phyloP scores from a whole-genome alignment of 169 alveolate genomes.

The Eimeria falciformis region DNA sequence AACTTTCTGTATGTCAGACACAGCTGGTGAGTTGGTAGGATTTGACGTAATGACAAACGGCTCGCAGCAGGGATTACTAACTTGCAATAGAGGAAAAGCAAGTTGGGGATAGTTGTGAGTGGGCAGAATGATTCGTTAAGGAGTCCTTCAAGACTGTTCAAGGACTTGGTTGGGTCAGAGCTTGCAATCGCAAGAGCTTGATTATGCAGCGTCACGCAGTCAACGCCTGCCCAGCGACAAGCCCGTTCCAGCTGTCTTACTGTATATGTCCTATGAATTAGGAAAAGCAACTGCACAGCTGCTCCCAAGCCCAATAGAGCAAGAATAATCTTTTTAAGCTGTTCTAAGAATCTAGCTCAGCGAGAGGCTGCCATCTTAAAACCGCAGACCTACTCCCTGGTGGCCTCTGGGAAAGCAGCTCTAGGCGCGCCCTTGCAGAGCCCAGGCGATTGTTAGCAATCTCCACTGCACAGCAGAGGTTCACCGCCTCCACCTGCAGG shows the following conservation, averaged over 20 bases:
- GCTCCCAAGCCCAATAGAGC: no score
- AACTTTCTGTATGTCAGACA: background rate
- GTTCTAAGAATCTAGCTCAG: no score
- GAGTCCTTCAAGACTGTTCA: constrained; percentile 12
- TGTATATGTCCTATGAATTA: no score
- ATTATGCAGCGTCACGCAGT: constrained; percentile 56
- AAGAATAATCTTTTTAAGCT: no score
- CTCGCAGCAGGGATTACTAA: background rate
- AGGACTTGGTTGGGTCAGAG: constrained; percentile 40
- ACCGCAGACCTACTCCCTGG: background rate
- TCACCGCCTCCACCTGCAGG: constrained; percentile 63
- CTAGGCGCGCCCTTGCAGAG: constrained; percentile 39
- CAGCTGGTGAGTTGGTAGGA: background rate
- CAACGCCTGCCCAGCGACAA: background rate
- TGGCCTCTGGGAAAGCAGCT: constrained; percentile 1
- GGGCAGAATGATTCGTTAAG: constrained; percentile 8
- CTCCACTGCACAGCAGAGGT: constrained; percentile 50
- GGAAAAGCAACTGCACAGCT: background rate
- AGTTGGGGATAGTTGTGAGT: constrained; percentile 3
- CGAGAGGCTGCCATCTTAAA: no score
- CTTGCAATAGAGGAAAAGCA: constrained; percentile 58
- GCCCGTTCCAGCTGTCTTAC: background rate
- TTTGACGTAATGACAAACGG: background rate
- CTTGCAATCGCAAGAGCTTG: constrained; percentile 31
- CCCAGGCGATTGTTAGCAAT: background rate